Evolutionary conservation across 306 rosid genomes (phyloP).

Genomic region (Quercus wislizeni): DNA sequence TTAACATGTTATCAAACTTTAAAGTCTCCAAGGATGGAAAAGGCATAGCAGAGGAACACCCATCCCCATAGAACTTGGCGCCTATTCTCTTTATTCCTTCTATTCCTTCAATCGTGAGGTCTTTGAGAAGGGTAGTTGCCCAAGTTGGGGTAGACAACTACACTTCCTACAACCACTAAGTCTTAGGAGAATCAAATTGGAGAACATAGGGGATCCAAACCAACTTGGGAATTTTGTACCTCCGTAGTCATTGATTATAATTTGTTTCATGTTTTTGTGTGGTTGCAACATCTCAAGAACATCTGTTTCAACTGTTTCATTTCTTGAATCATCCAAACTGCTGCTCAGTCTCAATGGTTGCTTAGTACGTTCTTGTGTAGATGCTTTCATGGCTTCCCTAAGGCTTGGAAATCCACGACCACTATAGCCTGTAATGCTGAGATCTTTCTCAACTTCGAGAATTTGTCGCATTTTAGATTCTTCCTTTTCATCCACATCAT

Average conservation of each 20-base stretch:
- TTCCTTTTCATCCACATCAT: not conserved
- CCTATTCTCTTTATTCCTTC: slow-evolving; percentile 17
- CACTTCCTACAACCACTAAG: slow-evolving; percentile 21
- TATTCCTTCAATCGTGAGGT: slow-evolving; percentile 30
- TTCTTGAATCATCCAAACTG: slow-evolving; percentile 18
- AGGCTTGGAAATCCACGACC: slow-evolving; percentile 17
- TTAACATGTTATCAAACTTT: slow-evolving; percentile 25
- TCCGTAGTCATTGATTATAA: slow-evolving; percentile 27
- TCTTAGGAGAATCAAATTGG: slow-evolving; percentile 6
- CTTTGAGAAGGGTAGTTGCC: slow-evolving; percentile 32
- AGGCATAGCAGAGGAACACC: not conserved
- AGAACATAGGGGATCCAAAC: slow-evolving; percentile 29
- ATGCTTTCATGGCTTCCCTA: slow-evolving; percentile 18
- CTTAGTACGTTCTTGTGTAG: not conserved
- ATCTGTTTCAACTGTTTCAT: slow-evolving; percentile 21
- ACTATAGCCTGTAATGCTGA: slow-evolving; percentile 5
- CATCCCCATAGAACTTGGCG: slow-evolving; percentile 20
- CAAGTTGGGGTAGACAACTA: slow-evolving; percentile 24
- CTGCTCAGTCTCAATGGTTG: not conserved
- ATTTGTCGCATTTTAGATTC: not conserved
- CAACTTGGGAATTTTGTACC: slow-evolving; percentile 31
- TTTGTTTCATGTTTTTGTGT: slow-evolving; percentile 12
- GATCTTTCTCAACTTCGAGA: not conserved
- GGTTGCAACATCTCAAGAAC: slow-evolving; percentile 40
- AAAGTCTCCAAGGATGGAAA: slow-evolving; percentile 14